Evolutionary conservation across 352 stramenopile genomes (phyloP).

Genomic region (Phytopythium aichiense): DNA sequence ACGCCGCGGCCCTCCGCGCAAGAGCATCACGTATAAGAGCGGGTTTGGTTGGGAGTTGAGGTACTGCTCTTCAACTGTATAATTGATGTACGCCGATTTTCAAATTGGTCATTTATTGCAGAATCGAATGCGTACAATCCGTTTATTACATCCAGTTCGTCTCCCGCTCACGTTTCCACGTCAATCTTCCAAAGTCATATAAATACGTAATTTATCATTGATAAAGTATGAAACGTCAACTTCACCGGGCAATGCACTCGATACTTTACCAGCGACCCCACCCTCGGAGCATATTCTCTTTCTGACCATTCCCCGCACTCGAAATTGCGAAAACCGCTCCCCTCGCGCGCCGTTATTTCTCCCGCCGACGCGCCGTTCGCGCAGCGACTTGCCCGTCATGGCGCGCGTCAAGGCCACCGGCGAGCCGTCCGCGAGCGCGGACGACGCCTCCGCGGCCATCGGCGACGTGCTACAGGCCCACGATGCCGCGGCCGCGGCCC

Average conservation of each 20-base stretch:
- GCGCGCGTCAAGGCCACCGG: background rate
- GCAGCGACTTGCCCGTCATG: background rate
- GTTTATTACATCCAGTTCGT: background rate
- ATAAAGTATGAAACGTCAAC: too few relatives aligned
- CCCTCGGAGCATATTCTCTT: slow-evolving; percentile 1
- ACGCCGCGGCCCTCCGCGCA: background rate
- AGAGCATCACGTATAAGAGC: background rate
- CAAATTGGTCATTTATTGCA: background rate
- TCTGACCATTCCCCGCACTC: background rate
- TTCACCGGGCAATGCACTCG: background rate
- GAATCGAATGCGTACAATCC: background rate
- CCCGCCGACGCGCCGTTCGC: background rate
- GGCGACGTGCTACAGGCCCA: background rate
- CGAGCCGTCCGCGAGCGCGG: background rate
- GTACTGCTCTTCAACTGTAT: background rate
- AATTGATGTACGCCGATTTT: too few relatives aligned
- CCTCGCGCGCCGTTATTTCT: background rate
- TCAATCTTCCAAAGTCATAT: background rate
- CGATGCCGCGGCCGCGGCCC: background rate
- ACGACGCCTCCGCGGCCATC: background rate
- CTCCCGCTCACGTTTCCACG: background rate
- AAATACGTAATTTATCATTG: background rate
- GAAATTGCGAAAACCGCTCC: slow-evolving; percentile 8
- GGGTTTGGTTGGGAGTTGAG: background rate
- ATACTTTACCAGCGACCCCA: background rate